These are phyloP conservation scores for Phaseolus lunatus DNA, from an alignment of 306 rosid species.

Conservation along the genomic window DNA sequence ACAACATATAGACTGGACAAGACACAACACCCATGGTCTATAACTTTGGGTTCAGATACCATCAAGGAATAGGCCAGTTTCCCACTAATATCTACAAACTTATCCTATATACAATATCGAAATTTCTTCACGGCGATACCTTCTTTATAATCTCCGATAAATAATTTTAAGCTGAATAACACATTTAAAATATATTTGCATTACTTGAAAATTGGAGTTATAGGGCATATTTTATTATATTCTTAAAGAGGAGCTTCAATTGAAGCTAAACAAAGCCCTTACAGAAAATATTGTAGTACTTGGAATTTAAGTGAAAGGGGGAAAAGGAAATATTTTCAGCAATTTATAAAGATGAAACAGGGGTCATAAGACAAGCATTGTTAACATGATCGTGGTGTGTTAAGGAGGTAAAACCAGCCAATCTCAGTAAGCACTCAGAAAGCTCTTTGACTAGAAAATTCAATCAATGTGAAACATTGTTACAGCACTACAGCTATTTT, in stretches of 20 bases:
- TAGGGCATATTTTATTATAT: not conserved
- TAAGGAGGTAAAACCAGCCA: slow-evolving; percentile 17
- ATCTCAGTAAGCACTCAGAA: slow-evolving; percentile 1
- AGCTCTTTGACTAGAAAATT: slow-evolving; percentile 17
- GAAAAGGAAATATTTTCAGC: not conserved
- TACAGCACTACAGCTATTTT: not conserved
- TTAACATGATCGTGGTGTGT: slow-evolving; percentile 3
- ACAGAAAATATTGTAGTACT: not conserved
- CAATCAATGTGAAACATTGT: slow-evolving; percentile 15
- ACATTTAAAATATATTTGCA: not conserved
- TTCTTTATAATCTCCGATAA: not conserved
- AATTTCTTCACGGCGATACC: not conserved
- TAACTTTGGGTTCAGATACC: slow-evolving; percentile 3
- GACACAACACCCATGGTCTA: not conserved
- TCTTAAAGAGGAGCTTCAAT: slow-evolving; percentile 18
- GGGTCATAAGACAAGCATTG: not conserved
- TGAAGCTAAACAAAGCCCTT: slow-evolving; percentile 24
- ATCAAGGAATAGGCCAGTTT: slow-evolving; percentile 2
- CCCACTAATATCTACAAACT: slow-evolving; percentile 15
- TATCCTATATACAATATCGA: not conserved
- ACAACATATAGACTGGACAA: not conserved
- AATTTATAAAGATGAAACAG: not conserved
- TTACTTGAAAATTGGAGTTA: slow-evolving; percentile 2
- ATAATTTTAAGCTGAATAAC: not conserved
- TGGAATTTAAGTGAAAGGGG: slow-evolving; percentile 3